Evolutionary conservation across 352 stramenopile genomes (phyloP).

Genomic region (Pythium folliculosum): DNA sequence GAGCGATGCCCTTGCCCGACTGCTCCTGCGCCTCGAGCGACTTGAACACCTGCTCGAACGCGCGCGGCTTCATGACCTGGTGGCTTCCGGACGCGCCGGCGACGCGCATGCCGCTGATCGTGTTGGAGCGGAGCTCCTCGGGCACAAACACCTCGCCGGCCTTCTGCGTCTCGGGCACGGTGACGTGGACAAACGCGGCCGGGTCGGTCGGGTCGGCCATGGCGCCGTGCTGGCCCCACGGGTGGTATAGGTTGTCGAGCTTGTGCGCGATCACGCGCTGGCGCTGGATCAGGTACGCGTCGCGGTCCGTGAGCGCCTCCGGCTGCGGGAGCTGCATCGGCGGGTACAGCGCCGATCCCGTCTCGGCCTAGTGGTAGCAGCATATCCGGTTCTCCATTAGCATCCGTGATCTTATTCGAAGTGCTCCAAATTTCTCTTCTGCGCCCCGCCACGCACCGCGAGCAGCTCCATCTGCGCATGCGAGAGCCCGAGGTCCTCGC

Average conservation of each 20-base stretch:
- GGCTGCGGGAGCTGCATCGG: conserved; percentile 65
- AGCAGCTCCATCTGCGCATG: conserved; percentile 73
- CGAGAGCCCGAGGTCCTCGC: conserved; percentile 67
- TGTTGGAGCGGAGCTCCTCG: conserved; percentile 60
- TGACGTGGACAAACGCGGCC: conserved; percentile 63
- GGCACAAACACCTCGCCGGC: conserved; percentile 64
- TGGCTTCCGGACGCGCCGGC: conserved; percentile 24
- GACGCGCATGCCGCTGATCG: conserved; percentile 46
- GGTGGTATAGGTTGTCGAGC: conserved; percentile 67
- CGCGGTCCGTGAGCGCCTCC: conserved; percentile 50
- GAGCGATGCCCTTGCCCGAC: conserved; percentile 53
- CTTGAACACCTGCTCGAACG: conserved; percentile 75
- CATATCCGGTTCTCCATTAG: not conserved
- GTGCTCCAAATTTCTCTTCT: not conserved
- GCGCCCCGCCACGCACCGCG: conserved; percentile 34
- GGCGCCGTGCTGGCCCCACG: conserved; percentile 47
- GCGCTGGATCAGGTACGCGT: conserved; percentile 70
- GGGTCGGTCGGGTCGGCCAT: conserved; percentile 33
- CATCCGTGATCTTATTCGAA: not conserved
- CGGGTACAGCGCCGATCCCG: conserved; percentile 51
- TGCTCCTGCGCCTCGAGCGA: conserved; percentile 68
- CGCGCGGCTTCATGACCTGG: conserved; percentile 64
- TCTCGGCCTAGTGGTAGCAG: conserved; percentile 38
- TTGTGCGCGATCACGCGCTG: conserved; percentile 71
- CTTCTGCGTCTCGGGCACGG: conserved; percentile 56